These are phyloP conservation scores for Wilcoxina mikolae DNA, from an alignment of 495 filamentous ascomycete genomes.

Conservation along the genomic window DNA sequence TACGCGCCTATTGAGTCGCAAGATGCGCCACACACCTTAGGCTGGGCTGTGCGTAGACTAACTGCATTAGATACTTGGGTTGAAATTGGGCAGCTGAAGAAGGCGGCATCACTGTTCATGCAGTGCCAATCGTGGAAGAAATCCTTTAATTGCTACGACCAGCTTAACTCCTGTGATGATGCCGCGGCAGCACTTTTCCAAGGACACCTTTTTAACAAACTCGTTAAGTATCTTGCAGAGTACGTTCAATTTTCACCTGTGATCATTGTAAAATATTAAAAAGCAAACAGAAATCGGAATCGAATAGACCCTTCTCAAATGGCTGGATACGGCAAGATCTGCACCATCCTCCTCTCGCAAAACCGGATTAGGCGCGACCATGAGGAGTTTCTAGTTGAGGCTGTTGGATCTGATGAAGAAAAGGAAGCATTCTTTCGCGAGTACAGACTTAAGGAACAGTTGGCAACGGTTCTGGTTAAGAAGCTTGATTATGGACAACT, in stretches of 20 bases:
- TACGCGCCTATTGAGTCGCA: no score
- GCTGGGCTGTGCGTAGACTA: neutral
- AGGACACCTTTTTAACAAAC: slow-evolving; percentile 9
- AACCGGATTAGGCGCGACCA: slow-evolving; percentile 10
- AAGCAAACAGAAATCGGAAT: neutral
- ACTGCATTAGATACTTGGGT: slow-evolving; percentile 13
- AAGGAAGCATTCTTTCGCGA: slow-evolving; percentile 14
- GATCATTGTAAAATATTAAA: no score
- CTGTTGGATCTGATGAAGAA: slow-evolving; percentile 8
- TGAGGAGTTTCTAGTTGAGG: neutral
- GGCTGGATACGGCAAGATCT: slow-evolving; percentile 9
- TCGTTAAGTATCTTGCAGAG: slow-evolving; percentile 12
- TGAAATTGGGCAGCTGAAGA: slow-evolving; percentile 4
- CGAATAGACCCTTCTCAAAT: neutral
- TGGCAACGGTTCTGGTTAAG: neutral
- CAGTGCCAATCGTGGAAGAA: slow-evolving; percentile 3
- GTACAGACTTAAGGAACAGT: slow-evolving; percentile 9
- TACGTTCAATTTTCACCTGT: no score
- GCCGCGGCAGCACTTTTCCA: slow-evolving; percentile 7
- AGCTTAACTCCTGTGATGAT: neutral
- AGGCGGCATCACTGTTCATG: slow-evolving; percentile 10
- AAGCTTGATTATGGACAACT: neutral
- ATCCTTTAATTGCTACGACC: slow-evolving; percentile 3
- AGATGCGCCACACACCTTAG: no score
- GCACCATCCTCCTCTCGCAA: slow-evolving; percentile 12